These are phyloP conservation scores for Trebouxia sp. DNA, from an alignment of 139 green algal genomes.

Conservation along the genomic window DNA sequence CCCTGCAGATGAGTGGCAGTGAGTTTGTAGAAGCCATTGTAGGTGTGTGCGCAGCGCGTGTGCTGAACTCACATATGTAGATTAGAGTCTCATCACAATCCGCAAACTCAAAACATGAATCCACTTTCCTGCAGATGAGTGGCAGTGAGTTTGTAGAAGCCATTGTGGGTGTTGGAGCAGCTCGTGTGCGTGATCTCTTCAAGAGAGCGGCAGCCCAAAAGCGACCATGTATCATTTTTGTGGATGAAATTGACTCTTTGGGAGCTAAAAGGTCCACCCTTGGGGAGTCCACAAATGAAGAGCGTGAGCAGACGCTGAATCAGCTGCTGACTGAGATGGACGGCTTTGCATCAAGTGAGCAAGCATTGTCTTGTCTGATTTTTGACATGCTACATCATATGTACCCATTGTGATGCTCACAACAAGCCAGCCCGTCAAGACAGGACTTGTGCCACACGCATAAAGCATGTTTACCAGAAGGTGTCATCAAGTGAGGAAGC, in stretches of 20 bases:
- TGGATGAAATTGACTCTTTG: slow-evolving; percentile 98
- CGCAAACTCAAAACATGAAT: background rate
- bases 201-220: slow-evolving; percentile 80
- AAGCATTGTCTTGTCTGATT: too few species aligned
- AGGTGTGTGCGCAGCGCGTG: slow-evolving; percentile 91
- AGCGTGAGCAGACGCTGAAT: slow-evolving; percentile 95
- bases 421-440: too few species aligned
- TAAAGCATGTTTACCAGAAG: too few species aligned
- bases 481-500: too few species aligned
- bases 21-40: slow-evolving; percentile 99
- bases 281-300: slow-evolving; percentile 60
- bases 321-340: slow-evolving; percentile 99
- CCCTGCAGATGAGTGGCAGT: slow-evolving; percentile 83
- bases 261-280: slow-evolving; percentile 80
- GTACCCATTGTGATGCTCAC: too few species aligned
- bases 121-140: slow-evolving; percentile 61
- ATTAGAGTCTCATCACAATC: too few species aligned
- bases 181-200: slow-evolving; percentile 96
- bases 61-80: too few species aligned
- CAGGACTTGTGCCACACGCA: too few species aligned
- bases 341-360: slow-evolving; percentile 77
- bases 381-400: too few species aligned
- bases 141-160: slow-evolving; percentile 98
- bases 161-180: slow-evolving; percentile 96
- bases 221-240: slow-evolving; percentile 95